These are phyloP conservation scores for Kuraishia ogatae DNA, from an alignment of 805 yeast genomes.

Conservation along the genomic window DNA sequence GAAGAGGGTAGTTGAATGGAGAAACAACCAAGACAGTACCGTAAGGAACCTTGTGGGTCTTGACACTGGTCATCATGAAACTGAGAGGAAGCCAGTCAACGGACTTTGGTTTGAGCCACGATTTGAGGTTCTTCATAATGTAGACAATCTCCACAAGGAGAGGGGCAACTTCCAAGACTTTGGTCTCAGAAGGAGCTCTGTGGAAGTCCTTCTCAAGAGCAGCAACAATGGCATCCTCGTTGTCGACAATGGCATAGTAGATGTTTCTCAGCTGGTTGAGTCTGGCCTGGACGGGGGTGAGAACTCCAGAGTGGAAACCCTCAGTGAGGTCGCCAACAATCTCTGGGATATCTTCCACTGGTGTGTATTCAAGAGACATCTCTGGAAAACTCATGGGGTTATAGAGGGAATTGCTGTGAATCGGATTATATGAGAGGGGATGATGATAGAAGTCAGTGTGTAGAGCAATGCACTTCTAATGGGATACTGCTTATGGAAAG, in stretches of 20 bases:
- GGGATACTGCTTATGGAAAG: too few species aligned
- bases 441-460: too few species aligned
- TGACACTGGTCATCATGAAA: slow-evolving; percentile 14
- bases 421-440: too few species aligned
- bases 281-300: slow-evolving; percentile 45
- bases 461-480: too few species aligned
- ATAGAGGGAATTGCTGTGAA: too few species aligned
- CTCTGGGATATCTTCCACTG: slow-evolving; percentile 36
- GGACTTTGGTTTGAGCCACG: slow-evolving; percentile 49
- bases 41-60: slow-evolving; percentile 32
- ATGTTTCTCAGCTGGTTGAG: slow-evolving; percentile 57
- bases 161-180: slow-evolving; percentile 45
- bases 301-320: slow-evolving; percentile 35
- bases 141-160: slow-evolving; percentile 46
- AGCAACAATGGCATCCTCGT: slow-evolving; percentile 40
- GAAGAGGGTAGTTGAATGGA: slow-evolving; percentile 77
- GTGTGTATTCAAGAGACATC: slow-evolving; percentile 21
- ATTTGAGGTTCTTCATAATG: slow-evolving; percentile 48
- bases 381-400: neutral
- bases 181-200: slow-evolving; percentile 55
- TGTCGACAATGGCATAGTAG: slow-evolving; percentile 54
- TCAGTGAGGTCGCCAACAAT: slow-evolving; percentile 33
- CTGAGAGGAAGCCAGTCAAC: slow-evolving; percentile 27
- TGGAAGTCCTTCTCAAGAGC: slow-evolving; percentile 64
- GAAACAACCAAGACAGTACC: slow-evolving; percentile 70